Evolutionary conservation across 495 filamentous ascomycete species (phyloP), one percentile per base, ranked within the genome.

Genomic region (Talaromyces proteolyticus): DNA sequence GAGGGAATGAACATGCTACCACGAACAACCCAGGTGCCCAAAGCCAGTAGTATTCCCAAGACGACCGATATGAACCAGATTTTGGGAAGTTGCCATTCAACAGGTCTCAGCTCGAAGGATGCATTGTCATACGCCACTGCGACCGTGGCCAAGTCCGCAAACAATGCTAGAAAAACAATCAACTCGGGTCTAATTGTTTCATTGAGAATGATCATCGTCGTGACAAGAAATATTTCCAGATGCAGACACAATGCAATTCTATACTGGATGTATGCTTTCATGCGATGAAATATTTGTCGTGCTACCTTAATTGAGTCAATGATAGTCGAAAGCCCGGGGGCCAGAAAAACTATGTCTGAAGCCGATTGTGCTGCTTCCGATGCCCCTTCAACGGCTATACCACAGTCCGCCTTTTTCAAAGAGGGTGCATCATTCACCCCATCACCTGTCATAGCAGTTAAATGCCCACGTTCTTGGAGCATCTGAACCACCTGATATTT

Each of bases 401-500:
- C 72, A 47, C 74, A 77, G 73, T 96, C 91, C 17, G 91, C 91
- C 74, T 94, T 95, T 77, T 96, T 96, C 48, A 96, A 75, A 34
- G 91, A 95, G 25, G 91, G 91, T 44, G 91, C 91, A 70, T 96
- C 91, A 70, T 96, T 96, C 65, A 96, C 91, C 79, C 91, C 91
- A 62, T 96, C 91, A 73, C 91, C 91, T 70, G 91, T 96, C 91
- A 96, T 96, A 58, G 91, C 91, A 68, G 94, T 91, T 37, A 96
- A 77, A 77, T 95, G 92, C 58, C 91, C 91, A 77, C 91, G 88
- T 72, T 95, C 88, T 71, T 96, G 91, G 23, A 96, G 84, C 73
- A 95, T 94, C 69, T 95, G 88, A 56, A 96, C 91, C 61, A 96
- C 91, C 57, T 95, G 91, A 71, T 92, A 95, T 78, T 96, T 96